phyloP scores from a whole-genome alignment of 1,284 basidiomycete species.

The Sporisorium reilianum region DNA sequence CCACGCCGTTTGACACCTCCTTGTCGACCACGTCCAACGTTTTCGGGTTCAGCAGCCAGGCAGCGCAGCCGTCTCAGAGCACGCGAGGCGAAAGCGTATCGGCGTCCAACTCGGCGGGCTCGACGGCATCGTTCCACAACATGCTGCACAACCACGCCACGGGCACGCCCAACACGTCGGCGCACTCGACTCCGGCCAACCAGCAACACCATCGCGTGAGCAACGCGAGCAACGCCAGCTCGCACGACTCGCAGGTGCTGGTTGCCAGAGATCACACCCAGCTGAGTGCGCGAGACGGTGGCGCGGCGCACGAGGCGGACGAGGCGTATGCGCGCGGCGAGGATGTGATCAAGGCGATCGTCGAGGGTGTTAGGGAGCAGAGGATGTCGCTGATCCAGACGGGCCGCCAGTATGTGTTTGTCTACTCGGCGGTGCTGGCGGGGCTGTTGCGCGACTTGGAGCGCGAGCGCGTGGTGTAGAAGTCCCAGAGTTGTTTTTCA shows the following conservation, averaged over 20 bases:
- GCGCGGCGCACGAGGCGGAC: constrained; percentile 13
- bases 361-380: constrained; percentile 62
- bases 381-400: constrained; percentile 68
- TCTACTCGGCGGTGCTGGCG: constrained; percentile 58
- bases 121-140: not conserved
- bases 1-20: constrained; percentile 36
- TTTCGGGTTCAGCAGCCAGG: constrained; percentile 2
- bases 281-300: not conserved
- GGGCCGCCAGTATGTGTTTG: constrained; percentile 66
- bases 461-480: constrained; percentile 18
- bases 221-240: not conserved
- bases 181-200: constrained; percentile 16
- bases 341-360: constrained; percentile 44
- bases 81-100: constrained; percentile 16
- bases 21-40: constrained; percentile 11
- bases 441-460: constrained; percentile 55
- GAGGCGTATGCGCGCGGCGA: constrained; percentile 24
- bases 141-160: not conserved
- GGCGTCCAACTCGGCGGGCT: constrained; percentile 27
- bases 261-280: not conserved
- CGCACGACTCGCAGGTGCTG: constrained; percentile 9
- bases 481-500: not conserved
- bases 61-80: not conserved
- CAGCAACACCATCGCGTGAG: not conserved
- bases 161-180: constrained; percentile 18